A percentile compares a stretch with the other conserved stretches of the same genome.
These are phyloP conservation scores for Yamadazyma aaseri DNA, from an alignment of 1,139 yeast species.

Conservation along the genomic window DNA sequence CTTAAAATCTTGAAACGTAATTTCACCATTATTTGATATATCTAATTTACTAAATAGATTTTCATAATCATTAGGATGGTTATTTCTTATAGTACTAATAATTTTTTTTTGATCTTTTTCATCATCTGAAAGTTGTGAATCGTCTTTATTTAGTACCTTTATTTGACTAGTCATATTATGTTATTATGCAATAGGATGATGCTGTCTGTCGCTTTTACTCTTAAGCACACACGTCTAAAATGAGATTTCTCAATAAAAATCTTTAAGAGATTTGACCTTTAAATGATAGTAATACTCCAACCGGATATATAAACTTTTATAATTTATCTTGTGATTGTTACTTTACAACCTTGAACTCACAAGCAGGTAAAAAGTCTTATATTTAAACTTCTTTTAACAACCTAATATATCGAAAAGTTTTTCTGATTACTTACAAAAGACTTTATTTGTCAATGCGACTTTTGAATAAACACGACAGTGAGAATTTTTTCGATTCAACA, in stretches of 20 bases:
- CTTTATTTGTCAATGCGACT: constrained; percentile 2
- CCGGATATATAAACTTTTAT: too few relatives aligned
- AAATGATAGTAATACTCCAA: too few relatives aligned
- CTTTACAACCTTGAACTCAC: too few relatives aligned
- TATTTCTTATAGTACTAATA: constrained; percentile 7
- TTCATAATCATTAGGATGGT: constrained; percentile 24
- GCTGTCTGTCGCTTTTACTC: too few relatives aligned
- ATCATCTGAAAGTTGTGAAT: constrained; percentile 6
- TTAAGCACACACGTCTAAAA: too few relatives aligned
- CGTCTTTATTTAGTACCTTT: constrained; percentile 5
- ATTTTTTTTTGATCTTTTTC: constrained; percentile 10
- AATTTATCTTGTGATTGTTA: too few relatives aligned
- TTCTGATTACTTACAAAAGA: constrained; percentile 4
- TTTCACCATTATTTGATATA: constrained; percentile 50
- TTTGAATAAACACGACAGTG: constrained; percentile 2
- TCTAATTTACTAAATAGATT: constrained; percentile 50
- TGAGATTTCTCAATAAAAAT: too few relatives aligned
- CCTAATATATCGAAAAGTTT: constrained; percentile 5
- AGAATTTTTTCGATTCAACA: constrained; percentile 4
- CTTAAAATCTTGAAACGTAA: constrained; percentile 54
- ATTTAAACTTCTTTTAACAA: too few relatives aligned
- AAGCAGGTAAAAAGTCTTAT: too few relatives aligned
- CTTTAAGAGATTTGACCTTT: too few relatives aligned
- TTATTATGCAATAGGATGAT: too few relatives aligned
- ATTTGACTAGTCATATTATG: constrained; percentile 4